Evolutionary conservation across 2,329 filamentous ascomycete genomes (phyloP).

Genomic region (Elsinoe perseae): DNA sequence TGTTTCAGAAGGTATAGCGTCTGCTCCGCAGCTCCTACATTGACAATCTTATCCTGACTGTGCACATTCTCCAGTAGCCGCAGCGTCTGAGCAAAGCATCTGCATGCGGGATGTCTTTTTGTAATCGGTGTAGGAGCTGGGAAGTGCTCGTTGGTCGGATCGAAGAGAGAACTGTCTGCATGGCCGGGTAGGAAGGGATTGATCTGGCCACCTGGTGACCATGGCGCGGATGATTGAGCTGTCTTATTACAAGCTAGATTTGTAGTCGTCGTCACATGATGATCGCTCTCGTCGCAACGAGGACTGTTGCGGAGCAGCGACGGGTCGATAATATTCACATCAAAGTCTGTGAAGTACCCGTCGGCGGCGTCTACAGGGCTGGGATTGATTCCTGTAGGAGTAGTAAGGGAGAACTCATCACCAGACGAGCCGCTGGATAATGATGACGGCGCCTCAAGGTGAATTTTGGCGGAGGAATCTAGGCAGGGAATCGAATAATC

Average conservation of each 20-base stretch:
- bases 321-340: background rate
- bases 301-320: background rate
- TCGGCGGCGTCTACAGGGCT: background rate
- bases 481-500: no score
- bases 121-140: background rate
- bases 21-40: background rate
- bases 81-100: background rate
- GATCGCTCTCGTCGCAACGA: background rate
- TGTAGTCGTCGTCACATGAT: background rate
- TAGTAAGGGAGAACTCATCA: background rate
- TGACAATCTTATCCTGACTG: background rate
- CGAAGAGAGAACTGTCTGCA: background rate
- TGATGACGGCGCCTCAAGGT: background rate
- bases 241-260: no score
- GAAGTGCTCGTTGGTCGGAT: background rate
- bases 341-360: background rate
- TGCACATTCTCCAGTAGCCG: background rate
- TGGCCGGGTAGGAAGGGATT: background rate
- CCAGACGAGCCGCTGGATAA: background rate
- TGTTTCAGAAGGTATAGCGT: background rate
- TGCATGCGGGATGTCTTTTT: background rate
- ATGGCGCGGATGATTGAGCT: no score
- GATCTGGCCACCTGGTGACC: background rate
- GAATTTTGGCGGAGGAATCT: background rate
- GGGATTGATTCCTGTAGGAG: background rate